Percentiles rank a stretch among this genome's conserved stretches.
These are phyloP conservation scores for Barnettozyma sp. DNA, from an alignment of 805 yeast species.

Conservation along the genomic window DNA sequence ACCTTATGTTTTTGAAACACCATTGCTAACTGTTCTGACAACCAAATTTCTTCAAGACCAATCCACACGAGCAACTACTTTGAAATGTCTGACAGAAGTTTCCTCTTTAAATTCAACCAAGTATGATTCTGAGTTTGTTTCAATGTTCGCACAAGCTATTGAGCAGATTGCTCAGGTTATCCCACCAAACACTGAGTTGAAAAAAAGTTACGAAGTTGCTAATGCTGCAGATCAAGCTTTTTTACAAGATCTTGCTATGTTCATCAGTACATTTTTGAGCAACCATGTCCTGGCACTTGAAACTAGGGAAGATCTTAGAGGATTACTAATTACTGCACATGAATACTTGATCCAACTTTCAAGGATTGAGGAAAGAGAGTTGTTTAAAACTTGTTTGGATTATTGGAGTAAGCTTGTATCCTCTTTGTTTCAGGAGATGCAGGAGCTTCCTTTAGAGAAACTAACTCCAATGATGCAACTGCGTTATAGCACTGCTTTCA, in stretches of 20 bases:
- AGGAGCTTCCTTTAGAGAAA: conserved; percentile 65
- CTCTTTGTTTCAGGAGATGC: conserved; percentile 78
- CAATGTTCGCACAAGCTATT: conserved; percentile 67
- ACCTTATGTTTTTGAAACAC: conserved; percentile 84
- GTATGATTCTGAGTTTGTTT: conserved; percentile 51
- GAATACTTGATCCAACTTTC: conserved; percentile 79
- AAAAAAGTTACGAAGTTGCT: conserved; percentile 65
- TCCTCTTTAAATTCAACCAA: conserved; percentile 57
- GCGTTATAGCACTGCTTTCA: conserved; percentile 32
- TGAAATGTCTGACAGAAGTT: conserved; percentile 91
- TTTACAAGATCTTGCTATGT: conserved; percentile 92
- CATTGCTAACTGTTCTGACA: conserved; percentile 63
- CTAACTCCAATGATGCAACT: conserved; percentile 73
- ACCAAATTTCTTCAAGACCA: conserved; percentile 69
- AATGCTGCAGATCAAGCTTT: conserved; percentile 84
- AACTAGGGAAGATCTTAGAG: conserved; percentile 43
- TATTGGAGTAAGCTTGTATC: conserved; percentile 89
- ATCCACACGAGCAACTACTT: conserved; percentile 75
- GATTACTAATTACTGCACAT: conserved; percentile 64
- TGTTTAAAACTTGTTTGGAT: conserved; percentile 91
- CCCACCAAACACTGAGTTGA: conserved; percentile 68
- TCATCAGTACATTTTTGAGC: conserved; percentile 73
- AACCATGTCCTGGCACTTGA: conserved; percentile 68
- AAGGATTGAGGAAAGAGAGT: conserved; percentile 88
- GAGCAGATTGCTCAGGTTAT: conserved; percentile 60